phyloP scores from a whole-genome alignment of 768 basidiomycete genomes.

The Zangia roseola region DNA sequence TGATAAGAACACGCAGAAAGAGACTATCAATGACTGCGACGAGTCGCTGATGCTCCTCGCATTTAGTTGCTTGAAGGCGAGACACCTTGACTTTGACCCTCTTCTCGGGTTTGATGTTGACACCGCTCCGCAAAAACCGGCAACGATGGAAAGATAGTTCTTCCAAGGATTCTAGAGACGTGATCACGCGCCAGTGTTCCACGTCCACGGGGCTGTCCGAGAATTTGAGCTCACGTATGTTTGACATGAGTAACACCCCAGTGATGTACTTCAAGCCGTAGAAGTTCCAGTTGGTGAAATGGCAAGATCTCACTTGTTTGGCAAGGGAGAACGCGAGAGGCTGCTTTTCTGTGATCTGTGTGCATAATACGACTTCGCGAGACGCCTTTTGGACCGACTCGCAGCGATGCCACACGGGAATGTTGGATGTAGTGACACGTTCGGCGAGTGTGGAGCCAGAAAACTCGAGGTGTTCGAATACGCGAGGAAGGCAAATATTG shows the following conservation, averaged over 20 bases:
- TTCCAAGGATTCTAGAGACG: conserved; percentile 10
- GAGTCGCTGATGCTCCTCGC: neutral
- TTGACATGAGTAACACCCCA: conserved; percentile 17
- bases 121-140: neutral
- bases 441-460: conserved; percentile 11
- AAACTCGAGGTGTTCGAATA: conserved; percentile 36
- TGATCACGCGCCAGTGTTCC: conserved; percentile 15
- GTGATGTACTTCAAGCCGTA: neutral
- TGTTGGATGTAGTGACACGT: too few species aligned
- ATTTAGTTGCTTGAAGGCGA: neutral
- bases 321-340: conserved; percentile 32
- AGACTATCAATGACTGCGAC: neutral
- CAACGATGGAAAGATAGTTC: conserved; percentile 11
- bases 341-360: conserved; percentile 24
- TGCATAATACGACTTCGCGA: conserved; percentile 21
- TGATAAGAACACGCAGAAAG: too few species aligned
- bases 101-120: neutral
- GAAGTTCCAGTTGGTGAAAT: conserved; percentile 3
- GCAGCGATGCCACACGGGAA: too few species aligned
- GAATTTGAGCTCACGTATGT: conserved; percentile 16
- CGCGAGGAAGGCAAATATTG: conserved; percentile 36
- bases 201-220: conserved; percentile 2
- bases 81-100: conserved; percentile 5
- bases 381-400: neutral
- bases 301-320: conserved; percentile 27